Evolutionary conservation across 164 flowering plant genomes (phyloP).

Genomic region (Amborella trichopoda): DNA sequence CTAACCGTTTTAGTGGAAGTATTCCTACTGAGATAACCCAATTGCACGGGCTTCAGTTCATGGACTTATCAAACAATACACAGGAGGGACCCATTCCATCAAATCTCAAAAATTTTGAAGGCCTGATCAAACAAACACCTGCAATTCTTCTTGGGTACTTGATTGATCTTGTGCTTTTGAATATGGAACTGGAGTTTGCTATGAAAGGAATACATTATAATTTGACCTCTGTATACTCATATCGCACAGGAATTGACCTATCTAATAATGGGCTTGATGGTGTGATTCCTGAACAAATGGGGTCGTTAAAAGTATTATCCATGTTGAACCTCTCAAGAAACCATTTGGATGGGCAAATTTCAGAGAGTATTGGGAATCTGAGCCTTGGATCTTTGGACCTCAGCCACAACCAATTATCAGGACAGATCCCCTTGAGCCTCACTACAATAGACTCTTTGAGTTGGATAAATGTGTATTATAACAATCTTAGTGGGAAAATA

Average conservation of each 20-base stretch:
- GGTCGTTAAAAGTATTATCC: slow-evolving; percentile 4
- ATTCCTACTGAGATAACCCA: slow-evolving; percentile 8
- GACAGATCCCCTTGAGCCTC: slow-evolving; percentile 6
- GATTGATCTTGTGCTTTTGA: not conserved
- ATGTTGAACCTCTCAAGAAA: slow-evolving; percentile 13
- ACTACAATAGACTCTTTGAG: slow-evolving; percentile 7
- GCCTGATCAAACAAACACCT: not conserved
- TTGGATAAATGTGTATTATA: slow-evolving; percentile 9
- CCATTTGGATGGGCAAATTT: slow-evolving; percentile 6
- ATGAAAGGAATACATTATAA: slow-evolving; percentile 3
- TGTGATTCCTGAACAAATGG: slow-evolving; percentile 10
- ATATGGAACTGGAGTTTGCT: slow-evolving; percentile 6
- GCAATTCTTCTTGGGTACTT: slow-evolving; percentile 3
- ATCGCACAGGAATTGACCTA: slow-evolving; percentile 11
- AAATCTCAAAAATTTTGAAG: slow-evolving; percentile 1
- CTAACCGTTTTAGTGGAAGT: slow-evolving; percentile 7
- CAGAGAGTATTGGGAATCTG: slow-evolving; percentile 6
- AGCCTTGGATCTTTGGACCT: slow-evolving; percentile 9
- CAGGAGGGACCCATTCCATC: slow-evolving; percentile 10
- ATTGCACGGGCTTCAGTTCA: slow-evolving; percentile 2
- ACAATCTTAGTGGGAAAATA: slow-evolving; percentile 15
- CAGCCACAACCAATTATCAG: slow-evolving; percentile 7
- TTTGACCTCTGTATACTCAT: not conserved
- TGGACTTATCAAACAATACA: slow-evolving; percentile 10
- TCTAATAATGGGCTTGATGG: slow-evolving; percentile 8